Evolutionary conservation across 2,329 filamentous ascomycete species (phyloP), one percentile per base, ranked within the genome.

Genomic region (Epichloe typhina): DNA sequence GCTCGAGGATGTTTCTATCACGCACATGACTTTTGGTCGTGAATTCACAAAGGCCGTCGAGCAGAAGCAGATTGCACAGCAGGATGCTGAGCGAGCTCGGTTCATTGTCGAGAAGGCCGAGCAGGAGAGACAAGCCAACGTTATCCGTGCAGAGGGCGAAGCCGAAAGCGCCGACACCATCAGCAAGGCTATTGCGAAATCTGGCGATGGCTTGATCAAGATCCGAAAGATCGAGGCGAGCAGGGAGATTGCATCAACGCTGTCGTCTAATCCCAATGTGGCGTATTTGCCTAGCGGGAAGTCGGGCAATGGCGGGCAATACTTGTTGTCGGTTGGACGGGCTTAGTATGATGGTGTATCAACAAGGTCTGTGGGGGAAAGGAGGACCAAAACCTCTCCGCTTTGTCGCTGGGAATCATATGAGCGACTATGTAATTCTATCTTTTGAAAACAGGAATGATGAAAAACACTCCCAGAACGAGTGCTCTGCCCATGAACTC

Each of bases 11-110:
- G 93, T 98, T 54, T 95, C 88, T 65, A 98, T 98, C 71, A 98
- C 93, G 55, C 93, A 98, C 79, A 98, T 98, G 93, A 98, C 93
- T 49, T 98, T 98, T 67, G 93, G 93, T 61, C 91, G 91, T 70
- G 93, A 98, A 72, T 98, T 98, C 77, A 98, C 93, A 54, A 87
- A 88, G 70, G 93, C 93, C 57, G 93, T 98, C 63, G 93, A 98
- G 75, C 93, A 98, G 81, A 98, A 98, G 83, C 93, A 98, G 77
- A 98, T 98, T 69, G 93, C 93, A 51, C 93, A 98, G 74, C 93
- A 98, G 72, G 93, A 98, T 66, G 93, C 93, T 56, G 93, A 98
- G 78, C 82, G 93, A 58, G 93, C 93, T 46, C 82, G 93, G 58
- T 98, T 98, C 76, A 94, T 98, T 60, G 93, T 98, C 67, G 93